Evolutionary conservation across 805 yeast species (phyloP), one percentile per base, ranked within the genome.

Genomic region (Candida sphagnicola): DNA sequence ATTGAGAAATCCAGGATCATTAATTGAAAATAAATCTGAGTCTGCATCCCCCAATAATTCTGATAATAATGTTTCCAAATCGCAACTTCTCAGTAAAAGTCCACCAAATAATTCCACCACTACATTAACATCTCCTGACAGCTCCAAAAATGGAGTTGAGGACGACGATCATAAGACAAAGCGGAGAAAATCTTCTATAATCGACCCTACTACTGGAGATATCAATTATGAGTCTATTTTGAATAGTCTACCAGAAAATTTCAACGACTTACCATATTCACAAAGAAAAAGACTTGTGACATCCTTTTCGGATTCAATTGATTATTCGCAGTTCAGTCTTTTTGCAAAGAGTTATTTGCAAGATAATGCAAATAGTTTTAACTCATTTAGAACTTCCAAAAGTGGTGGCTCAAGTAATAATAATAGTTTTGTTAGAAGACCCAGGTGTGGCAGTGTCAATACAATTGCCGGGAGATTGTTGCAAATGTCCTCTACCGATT

Each of bases 241-340:
- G 10, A 64, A 69, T 28, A 63, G 62, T 41, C 51, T 78, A 16
- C 85, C 85, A 0, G 56, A 66, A 1, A 71, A 78, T 49, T 80
- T 78, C 50, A 61, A 67, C 40, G 74, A 71, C 17, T 59, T 78
- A 43, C 84, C 85, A 0, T 79, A 79, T 50, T 76, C 84, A 1
- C 82, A 76, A 48, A 61, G 87, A 38, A 74, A 77, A 40, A 76
- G 66, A 45, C 67, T 41, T 33, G 72, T 61, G 12, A 56, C 55
- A 35, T 61, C 66, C 8, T 59, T 61, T 40, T 60, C 67, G 18
- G 67, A 64, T 4, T 54, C 62, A 28, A 55, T 67, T 18, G 74
- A 69, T 48, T 69, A 67, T 45, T 63, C 72, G 6, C 73, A 67
- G 36, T 69, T 69, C 41, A 61, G 72, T 5, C 43, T 58, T 11